phyloP scores from a whole-genome alignment of 2,329 filamentous ascomycete genomes.

The Pseudogymnoascus sp. region DNA sequence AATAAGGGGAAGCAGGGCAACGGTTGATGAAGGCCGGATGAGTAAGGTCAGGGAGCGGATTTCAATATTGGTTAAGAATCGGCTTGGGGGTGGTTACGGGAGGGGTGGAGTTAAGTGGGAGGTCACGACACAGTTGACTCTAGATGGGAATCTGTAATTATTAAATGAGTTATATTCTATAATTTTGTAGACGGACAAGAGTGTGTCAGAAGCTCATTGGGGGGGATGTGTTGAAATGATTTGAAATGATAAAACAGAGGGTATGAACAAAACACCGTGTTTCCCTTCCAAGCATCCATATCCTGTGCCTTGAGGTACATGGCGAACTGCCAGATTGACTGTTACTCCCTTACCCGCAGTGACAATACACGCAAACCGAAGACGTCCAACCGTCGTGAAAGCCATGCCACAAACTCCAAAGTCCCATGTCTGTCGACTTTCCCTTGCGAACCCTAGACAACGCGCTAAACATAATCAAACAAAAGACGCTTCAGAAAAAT shows the following conservation, averaged over 20 bases:
- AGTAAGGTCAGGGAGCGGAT: slow-evolving; percentile 69
- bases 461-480: slow-evolving; percentile 8
- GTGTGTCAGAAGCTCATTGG: neutral
- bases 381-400: neutral
- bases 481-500: slow-evolving; percentile 2
- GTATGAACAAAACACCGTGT: slow-evolving; percentile 2
- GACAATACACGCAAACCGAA: slow-evolving; percentile 5
- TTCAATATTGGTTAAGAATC: slow-evolving; percentile 71
- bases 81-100: slow-evolving; percentile 82
- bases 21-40: slow-evolving; percentile 62
- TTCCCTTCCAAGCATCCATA: neutral
- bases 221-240: neutral
- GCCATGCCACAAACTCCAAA: neutral
- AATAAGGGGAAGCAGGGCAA: slow-evolving; percentile 51
- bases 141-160: slow-evolving; percentile 18
- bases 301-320: neutral
- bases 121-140: slow-evolving; percentile 70
- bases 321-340: neutral
- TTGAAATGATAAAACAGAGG: slow-evolving; percentile 6
- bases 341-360: neutral
- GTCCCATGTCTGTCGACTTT: neutral
- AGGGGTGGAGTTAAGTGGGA: slow-evolving; percentile 82
- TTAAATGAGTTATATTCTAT: neutral
- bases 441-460: neutral
- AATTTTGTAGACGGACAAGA: neutral